Percentiles rank a stretch among this genome's conserved stretches.
Evolutionary conservation across 2,329 filamentous ascomycete genomes (phyloP).

Genomic region (Orbilia blumenaviensis): DNA sequence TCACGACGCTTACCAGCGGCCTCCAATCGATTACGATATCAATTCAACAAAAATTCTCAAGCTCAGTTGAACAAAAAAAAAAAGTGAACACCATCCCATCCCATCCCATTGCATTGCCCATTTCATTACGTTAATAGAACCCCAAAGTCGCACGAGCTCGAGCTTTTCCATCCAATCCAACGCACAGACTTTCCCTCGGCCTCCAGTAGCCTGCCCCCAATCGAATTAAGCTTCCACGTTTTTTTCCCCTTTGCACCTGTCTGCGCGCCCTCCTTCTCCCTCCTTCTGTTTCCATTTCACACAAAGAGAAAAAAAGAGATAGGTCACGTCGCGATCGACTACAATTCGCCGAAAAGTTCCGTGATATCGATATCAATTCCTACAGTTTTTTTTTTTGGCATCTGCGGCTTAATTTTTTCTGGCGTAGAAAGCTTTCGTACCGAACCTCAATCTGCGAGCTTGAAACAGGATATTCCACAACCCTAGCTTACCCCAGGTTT

Average conservation of each 20-base stretch:
- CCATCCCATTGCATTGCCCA: neutral
- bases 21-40: slow-evolving; percentile 4
- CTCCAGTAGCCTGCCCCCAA: slow-evolving; percentile 2
- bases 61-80: neutral
- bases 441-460: neutral
- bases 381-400: no score
- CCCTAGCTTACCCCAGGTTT: neutral
- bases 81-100: neutral
- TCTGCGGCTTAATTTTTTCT: neutral
- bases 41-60: slow-evolving; percentile 12
- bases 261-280: neutral
- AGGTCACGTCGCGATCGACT: neutral
- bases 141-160: slow-evolving; percentile 17
- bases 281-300: slow-evolving; percentile 1
- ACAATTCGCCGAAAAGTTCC: neutral
- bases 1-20: slow-evolving; percentile 40
- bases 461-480: neutral
- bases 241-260: slow-evolving; percentile 15
- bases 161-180: slow-evolving; percentile 20
- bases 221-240: slow-evolving; percentile 28
- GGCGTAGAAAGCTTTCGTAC: neutral
- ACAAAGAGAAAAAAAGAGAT: neutral
- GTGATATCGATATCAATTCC: neutral
- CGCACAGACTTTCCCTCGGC: slow-evolving; percentile 29
- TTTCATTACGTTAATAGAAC: slow-evolving; percentile 1